phyloP scores from a whole-genome alignment of 2,329 filamentous ascomycete species.

The Calonectria pseudoreteaudii region DNA sequence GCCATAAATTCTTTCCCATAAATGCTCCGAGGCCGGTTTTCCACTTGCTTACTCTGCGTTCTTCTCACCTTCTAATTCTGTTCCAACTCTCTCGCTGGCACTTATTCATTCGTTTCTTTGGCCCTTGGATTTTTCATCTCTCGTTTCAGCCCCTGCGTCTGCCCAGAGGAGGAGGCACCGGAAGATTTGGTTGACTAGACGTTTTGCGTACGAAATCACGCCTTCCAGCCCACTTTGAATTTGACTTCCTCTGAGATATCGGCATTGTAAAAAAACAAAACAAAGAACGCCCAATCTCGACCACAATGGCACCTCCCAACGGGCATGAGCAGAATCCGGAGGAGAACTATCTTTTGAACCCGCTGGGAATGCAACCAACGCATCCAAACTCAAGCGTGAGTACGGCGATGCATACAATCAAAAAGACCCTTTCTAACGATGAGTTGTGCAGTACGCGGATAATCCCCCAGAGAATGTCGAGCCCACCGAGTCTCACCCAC shows the following conservation, averaged over 20 bases:
- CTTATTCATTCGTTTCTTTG: not conserved
- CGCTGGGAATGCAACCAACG: not conserved
- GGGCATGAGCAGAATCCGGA: not conserved
- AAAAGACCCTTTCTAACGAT: not conserved
- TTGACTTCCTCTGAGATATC: not conserved
- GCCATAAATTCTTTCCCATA: conserved; percentile 6
- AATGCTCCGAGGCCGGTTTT: not conserved
- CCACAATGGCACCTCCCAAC: not conserved
- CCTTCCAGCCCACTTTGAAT: not conserved
- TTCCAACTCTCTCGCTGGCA: not conserved
- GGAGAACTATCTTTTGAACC: not conserved
- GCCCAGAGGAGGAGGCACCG: not conserved
- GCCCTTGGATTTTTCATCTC: not conserved
- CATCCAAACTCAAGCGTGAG: not conserved
- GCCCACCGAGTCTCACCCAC: not conserved
- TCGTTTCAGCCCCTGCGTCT: not conserved
- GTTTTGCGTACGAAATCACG: not conserved
- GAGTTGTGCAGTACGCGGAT: not conserved
- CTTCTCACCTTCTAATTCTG: not conserved
- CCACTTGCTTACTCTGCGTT: not conserved
- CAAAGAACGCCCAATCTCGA: no score
- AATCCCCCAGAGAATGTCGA: not conserved
- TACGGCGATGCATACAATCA: not conserved
- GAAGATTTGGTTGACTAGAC: not conserved
- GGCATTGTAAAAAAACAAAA: not conserved